Evolutionary conservation across 768 basidiomycete genomes (phyloP).

Genomic region (Boletus edulis): DNA sequence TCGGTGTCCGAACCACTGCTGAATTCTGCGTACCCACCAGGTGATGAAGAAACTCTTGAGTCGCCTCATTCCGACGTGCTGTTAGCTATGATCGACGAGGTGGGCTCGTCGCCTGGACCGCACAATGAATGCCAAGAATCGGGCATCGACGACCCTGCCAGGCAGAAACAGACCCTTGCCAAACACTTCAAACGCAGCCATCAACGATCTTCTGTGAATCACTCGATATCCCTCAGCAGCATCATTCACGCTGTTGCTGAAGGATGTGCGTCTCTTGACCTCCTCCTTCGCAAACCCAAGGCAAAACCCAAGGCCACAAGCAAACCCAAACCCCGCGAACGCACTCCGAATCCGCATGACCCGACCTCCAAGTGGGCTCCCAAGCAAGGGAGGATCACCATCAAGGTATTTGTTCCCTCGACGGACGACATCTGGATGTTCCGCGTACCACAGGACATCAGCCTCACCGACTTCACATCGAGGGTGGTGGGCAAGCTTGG

Average conservation of each 20-base stretch:
- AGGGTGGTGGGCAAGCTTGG: conserved; percentile 36
- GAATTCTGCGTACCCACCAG: background rate
- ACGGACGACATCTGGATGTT: conserved; percentile 41
- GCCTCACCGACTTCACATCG: conserved; percentile 30
- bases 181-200: conserved; percentile 3
- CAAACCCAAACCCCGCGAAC: background rate
- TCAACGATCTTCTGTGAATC: conserved; percentile 9
- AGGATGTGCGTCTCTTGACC: conserved; percentile 16
- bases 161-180: background rate
- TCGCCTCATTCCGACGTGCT: conserved; percentile 13
- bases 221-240: conserved; percentile 16
- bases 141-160: background rate
- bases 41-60: conserved; percentile 4
- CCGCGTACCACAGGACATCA: conserved; percentile 31
- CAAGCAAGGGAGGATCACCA: conserved; percentile 32
- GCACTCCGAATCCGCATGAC: background rate
- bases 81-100: conserved; percentile 13
- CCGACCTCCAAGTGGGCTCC: conserved; percentile 30
- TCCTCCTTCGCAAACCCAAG: conserved; percentile 15
- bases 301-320: background rate
- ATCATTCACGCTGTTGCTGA: conserved; percentile 14
- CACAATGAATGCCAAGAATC: background rate
- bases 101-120: background rate
- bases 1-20: conserved; percentile 15
- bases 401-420: conserved; percentile 40